Conservation (phyloP, 1,139 yeast genomes). For the Taphrina communis region DNA sequence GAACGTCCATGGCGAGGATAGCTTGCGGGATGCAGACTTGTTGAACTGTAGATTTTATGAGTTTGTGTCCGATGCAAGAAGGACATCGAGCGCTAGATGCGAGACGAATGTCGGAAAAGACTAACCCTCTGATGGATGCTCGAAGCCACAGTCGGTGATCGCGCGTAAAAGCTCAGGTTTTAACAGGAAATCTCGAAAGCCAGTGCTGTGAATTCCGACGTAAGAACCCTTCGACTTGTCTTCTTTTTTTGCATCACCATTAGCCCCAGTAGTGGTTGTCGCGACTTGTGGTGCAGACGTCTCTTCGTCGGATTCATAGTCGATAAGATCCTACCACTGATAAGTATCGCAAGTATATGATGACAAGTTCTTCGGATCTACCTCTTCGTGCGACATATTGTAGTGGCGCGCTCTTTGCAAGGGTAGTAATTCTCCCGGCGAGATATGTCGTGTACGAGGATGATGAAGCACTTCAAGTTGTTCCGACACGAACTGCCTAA, state of each 20-base stretch:
- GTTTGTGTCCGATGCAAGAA: constrained; percentile 10
- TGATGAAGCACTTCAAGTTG: constrained; percentile 3
- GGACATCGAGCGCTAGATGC: constrained; percentile 25
- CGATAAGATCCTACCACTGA: constrained; percentile 67
- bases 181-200: constrained; percentile 94
- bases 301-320: constrained; percentile 45
- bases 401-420: neutral
- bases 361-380: neutral
- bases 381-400: constrained; percentile 35
- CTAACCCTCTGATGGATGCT: constrained; percentile 91
- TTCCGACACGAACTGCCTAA: no score
- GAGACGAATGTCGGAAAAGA: constrained; percentile 18
- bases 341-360: constrained; percentile 6
- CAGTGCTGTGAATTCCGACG: constrained; percentile 97
- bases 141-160: constrained; percentile 98
- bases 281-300: constrained; percentile 58
- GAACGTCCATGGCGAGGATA: constrained; percentile 94
- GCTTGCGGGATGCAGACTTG: constrained; percentile 99
- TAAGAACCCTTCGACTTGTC: constrained; percentile 92
- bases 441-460: neutral
- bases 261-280: constrained; percentile 48
- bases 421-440: neutral
- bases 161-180: constrained; percentile 97
- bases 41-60: constrained; percentile 65
- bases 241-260: constrained; percentile 56